phyloP scores from a whole-genome alignment of 345 rosid species.

The Gossypium anomalum region DNA sequence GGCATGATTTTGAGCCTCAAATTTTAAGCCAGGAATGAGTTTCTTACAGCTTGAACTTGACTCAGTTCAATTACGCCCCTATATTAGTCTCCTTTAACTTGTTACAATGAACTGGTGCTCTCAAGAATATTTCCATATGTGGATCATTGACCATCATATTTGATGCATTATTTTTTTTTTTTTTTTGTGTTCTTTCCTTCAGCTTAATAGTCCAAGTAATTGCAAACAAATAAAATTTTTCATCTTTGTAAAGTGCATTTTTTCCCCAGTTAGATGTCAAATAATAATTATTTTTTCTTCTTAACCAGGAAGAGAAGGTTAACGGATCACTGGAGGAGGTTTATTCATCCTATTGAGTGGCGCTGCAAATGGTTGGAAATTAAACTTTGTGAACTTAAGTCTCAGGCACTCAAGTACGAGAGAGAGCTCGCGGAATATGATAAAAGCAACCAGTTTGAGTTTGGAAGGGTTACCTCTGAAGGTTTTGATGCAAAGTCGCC shows the following conservation, averaged over 20 bases:
- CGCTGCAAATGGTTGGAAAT: constrained; percentile 80
- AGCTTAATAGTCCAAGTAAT: not conserved
- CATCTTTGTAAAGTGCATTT: not conserved
- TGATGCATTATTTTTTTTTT: not conserved
- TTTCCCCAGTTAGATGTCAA: not conserved
- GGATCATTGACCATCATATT: not conserved
- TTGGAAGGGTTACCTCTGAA: constrained; percentile 29
- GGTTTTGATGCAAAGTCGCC: constrained; percentile 39
- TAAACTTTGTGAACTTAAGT: constrained; percentile 46
- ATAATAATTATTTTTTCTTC: not conserved
- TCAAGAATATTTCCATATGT: not conserved
- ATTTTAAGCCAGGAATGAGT: not conserved
- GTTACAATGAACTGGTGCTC: not conserved
- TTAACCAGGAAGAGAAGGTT: constrained; percentile 56
- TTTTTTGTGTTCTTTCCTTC: no score
- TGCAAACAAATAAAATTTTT: not conserved
- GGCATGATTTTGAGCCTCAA: not conserved
- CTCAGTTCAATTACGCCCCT: not conserved
- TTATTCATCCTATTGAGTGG: constrained; percentile 70
- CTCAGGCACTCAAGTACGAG: constrained; percentile 51
- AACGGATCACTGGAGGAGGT: constrained; percentile 80
- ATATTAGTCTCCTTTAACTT: not conserved
- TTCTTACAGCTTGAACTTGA: not conserved
- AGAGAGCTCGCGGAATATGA: constrained; percentile 43
- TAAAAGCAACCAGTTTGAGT: constrained; percentile 37